phyloP scores from a whole-genome alignment of 1,284 basidiomycete species.

The Ustilago sp. region DNA sequence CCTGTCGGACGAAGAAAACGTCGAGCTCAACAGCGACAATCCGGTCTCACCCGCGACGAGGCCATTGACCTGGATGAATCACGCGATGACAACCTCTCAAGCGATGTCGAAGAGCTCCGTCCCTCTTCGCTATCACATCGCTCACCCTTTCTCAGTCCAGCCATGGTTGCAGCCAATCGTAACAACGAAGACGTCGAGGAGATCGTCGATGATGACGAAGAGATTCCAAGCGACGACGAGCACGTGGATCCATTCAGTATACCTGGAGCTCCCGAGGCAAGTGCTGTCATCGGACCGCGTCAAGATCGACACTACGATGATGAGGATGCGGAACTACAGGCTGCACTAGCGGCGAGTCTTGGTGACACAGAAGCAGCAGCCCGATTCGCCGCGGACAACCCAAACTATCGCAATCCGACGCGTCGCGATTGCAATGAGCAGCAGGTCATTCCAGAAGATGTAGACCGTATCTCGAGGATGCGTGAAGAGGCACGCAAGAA shows the following conservation, averaged over 20 bases:
- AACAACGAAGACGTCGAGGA: constrained; percentile 52
- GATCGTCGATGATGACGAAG: constrained; percentile 46
- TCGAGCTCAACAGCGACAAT: constrained; percentile 44
- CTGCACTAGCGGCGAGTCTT: constrained; percentile 60
- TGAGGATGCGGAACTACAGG: constrained; percentile 63
- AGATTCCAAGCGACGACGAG: constrained; percentile 45
- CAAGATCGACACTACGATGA: constrained; percentile 60
- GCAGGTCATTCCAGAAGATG: constrained; percentile 52
- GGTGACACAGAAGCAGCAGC: constrained; percentile 45
- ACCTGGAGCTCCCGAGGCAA: constrained; percentile 48
- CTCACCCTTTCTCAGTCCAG: constrained; percentile 49
- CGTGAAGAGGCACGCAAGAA: constrained; percentile 52
- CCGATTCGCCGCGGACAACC: constrained; percentile 24
- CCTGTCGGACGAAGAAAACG: constrained; percentile 35
- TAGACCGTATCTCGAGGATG: constrained; percentile 54
- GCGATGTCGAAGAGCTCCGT: constrained; percentile 33
- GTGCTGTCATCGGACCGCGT: constrained; percentile 42
- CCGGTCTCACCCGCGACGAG: constrained; percentile 40
- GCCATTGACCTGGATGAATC: constrained; percentile 50
- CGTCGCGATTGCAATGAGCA: constrained; percentile 22
- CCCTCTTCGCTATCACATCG: constrained; percentile 31
- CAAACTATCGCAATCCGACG: constrained; percentile 2
- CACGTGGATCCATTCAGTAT: constrained; percentile 47
- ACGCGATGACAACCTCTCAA: constrained; percentile 21
- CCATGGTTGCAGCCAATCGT: constrained; percentile 41